Conservation (phyloP, 2,329 filamentous ascomycete genomes). For the Neonectria ditissima region DNA sequence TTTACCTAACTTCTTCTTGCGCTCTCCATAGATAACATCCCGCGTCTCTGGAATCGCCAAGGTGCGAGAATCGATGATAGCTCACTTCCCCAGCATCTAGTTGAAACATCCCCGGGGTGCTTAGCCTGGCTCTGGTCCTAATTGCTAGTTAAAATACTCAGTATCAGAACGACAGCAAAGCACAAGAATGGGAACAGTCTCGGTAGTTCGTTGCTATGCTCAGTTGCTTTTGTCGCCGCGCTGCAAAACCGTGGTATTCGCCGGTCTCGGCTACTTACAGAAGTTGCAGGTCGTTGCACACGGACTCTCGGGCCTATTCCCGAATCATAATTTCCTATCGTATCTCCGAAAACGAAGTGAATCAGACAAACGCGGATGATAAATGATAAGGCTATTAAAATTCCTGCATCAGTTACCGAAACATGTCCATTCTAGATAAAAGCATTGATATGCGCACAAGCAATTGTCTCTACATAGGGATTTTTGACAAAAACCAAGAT, state of each 20-base stretch:
- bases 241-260: neutral
- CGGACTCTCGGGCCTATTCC: neutral
- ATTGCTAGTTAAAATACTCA: neutral
- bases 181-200: conserved; percentile 11
- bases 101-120: conserved; percentile 28
- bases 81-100: conserved; percentile 15
- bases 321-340: neutral
- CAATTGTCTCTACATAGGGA: neutral
- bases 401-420: neutral
- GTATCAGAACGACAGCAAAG: neutral
- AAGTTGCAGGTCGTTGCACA: neutral
- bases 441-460: neutral
- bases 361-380: neutral
- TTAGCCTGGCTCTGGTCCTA: neutral
- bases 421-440: neutral
- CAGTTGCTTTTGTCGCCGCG: neutral
- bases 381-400: neutral
- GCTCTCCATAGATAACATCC: conserved; percentile 23
- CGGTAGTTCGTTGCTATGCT: conserved; percentile 1
- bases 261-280: conserved; percentile 1
- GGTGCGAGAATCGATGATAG: conserved; percentile 22
- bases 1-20: conserved; percentile 22
- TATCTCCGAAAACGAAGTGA: neutral
- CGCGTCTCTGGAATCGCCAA: conserved; percentile 31
- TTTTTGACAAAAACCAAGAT: neutral